Evolutionary conservation across 2,329 filamentous ascomycete species (phyloP), one percentile per base, ranked within the genome.

Genomic region (Sporothrix humicola): DNA sequence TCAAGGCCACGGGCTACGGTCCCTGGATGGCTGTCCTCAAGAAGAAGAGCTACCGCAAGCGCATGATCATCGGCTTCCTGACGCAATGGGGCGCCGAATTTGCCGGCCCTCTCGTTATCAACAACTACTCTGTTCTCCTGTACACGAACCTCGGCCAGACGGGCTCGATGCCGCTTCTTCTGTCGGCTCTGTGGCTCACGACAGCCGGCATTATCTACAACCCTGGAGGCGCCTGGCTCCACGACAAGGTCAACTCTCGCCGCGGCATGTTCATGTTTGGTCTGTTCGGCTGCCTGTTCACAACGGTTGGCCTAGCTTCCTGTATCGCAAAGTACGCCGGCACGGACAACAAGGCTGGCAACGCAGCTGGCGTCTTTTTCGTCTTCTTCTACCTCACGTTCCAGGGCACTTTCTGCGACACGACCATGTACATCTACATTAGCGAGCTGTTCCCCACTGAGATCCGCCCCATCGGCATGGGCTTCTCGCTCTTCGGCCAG

Each of bases 81-180:
- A 87, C 85, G 0, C 85, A 87, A 75, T 87, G 85, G 84, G 85
- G 85, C 26, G 85, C 85, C 1, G 85, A 87, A 71, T 87, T 87
- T 76, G 84, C 82, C n/a, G 85, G 85, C 0, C 84, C 85, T 12
- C 79, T 87, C 0, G 84, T 87, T 17, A 87, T 87, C 72, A 86
- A 86, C 76, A 83, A 82, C 74, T 82, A 82, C 7, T 76, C 80
- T 0, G 81, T 82, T 8, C 79, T 82, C 7, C 77, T 84, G 0
- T 84, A 83, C 74, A 82, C 80, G 3, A 82, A 81, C 54, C 75
- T 84, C 0, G 82, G 82, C 0, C 79, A 82, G 63, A 83, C 81
- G 0, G 82, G 81, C 0, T 81, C 79, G 12, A 83, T 83, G 81
- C 82, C 82, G 0, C 78, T 84, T 12, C 77, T 84, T 0, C 76